phyloP scores from a whole-genome alignment of 768 basidiomycete species.

The Heimioporus sp. region DNA sequence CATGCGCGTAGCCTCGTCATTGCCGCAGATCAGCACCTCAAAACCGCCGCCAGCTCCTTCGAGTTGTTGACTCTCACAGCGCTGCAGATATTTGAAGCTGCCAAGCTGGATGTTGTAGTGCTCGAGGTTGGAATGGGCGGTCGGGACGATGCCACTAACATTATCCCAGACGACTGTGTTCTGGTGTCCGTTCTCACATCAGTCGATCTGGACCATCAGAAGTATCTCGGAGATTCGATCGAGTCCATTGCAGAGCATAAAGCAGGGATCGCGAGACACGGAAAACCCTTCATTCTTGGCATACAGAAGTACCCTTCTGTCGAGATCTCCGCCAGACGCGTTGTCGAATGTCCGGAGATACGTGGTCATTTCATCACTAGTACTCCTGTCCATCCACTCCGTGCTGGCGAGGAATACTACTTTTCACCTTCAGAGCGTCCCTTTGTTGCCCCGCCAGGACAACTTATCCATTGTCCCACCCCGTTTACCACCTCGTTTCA shows the following conservation, averaged over 20 bases:
- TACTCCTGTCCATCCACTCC: constrained; percentile 32
- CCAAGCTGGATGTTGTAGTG: constrained; percentile 74
- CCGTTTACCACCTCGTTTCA: constrained; percentile 45
- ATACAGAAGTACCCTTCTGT: constrained; percentile 56
- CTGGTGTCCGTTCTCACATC: constrained; percentile 79
- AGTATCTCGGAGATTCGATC: constrained; percentile 78
- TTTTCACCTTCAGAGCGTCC: constrained; percentile 32
- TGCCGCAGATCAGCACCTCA: constrained; percentile 40
- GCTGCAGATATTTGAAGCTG: constrained; percentile 67
- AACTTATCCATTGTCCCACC: constrained; percentile 41
- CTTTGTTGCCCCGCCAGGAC: constrained; percentile 36
- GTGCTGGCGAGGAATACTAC: constrained; percentile 32
- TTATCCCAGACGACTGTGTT: constrained; percentile 66
- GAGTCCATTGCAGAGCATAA: constrained; percentile 80
- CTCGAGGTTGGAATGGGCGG: constrained; percentile 97
- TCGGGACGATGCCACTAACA: constrained; percentile 88
- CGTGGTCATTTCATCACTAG: constrained; percentile 43
- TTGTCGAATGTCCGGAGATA: constrained; percentile 35
- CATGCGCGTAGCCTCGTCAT: constrained; percentile 47
- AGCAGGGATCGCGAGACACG: constrained; percentile 68
- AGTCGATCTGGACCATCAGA: constrained; percentile 92
- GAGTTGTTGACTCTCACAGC: constrained; percentile 86
- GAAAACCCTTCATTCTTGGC: constrained; percentile 65
- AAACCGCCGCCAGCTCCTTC: constrained; percentile 63
- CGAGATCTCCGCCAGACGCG: constrained; percentile 39